Base-by-base conservation (phyloP, 2,329 filamentous ascomycete species). In the Exophiala phaeomuriformis region DNA sequence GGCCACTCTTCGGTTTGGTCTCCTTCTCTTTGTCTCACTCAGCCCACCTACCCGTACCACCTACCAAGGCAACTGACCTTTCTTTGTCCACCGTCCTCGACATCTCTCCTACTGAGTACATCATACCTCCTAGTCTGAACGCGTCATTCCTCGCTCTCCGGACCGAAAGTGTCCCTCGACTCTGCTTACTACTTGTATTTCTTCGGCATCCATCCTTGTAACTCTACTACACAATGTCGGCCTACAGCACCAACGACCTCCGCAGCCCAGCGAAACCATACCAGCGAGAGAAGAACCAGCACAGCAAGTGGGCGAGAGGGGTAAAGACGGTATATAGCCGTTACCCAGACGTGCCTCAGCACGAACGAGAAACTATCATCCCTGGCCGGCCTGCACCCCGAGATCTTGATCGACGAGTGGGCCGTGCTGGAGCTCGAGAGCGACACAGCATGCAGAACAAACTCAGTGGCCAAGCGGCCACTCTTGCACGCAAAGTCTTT, bases 251-350 rank as follows among this genome's bases (percentile, higher is more conserved):
- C 63, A 65, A 68, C 66, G 79, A 82, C 65, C 71, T 82, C 58
- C 78, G 79, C 65, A 74, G 73, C 66, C 69, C 69, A 61, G 72
- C 76, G 64, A 75, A 75, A 64, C 76, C 78, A 62, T 75, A 61
- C 57, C 69, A 71, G 54, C 66, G 71, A 31, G 63, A 65, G 52
- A 65, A 70, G 53, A 65, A 69, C 55, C 68, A 69, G 51, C 70
- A 69, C 55, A 65, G 65, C 39, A 72, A 72, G 62, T 72, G 71
- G 71, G 66, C 67, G 27, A 61, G 64, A 48, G 69, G 70, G 39
- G 64, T 61, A 37, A 66, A 51, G 27, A 50, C 53, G 10, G 27
- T 41, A 29, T 30, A 39, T 2, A 32, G 33, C 33, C 48, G 53
- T 44, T 40, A 52, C 12, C 19, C 19, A 19, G 19, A 19, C 19